Base-by-base conservation (phyloP, 352 stramenopile genomes). In the Phytophthora chlamydospora region DNA sequence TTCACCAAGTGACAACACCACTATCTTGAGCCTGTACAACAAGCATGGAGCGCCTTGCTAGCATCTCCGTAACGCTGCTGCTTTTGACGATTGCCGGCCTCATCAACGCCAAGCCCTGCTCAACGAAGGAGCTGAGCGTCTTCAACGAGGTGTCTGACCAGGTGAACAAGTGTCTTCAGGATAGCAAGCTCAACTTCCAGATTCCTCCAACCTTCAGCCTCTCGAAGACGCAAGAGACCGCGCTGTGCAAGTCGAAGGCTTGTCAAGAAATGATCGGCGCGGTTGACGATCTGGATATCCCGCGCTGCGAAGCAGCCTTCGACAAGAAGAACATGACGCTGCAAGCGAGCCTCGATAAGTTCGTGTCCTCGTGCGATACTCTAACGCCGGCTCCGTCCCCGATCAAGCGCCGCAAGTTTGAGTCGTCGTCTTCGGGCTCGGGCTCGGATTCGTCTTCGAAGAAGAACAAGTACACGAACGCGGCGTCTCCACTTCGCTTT, bases 211-310 rank as follows among this genome's bases (percentile, higher is more conserved):
- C 49, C 1, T 35, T 31, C 13, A 67, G 68, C 7, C 53, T 89
- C 3, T 48, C 68, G 7, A 68, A 62, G 44, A 32, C 56, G 0
- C 56, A 88, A 17, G 61, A 75, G 17, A 27, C 48, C 13, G 55
- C 59, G 11, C 44, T 91, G 16, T 90, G 77, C 43, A 70, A 72
- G 38, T 68, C 80, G 4, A 68, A 70, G 14, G 39, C 58, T 0
- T 90, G 81, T 45, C 72, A 82, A 40, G 46, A 65, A 1, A 79
- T 89, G 75, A 84, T 90, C 40, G 76, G 75, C 0, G 54, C 62
- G 9, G 57, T 89, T 9, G 78, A 89, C 57, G 81, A 89, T 48
- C 64, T 90, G 51, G 62, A 82, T 16, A 58, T 90, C 10, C 76
- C 78, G 14, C 69, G 47, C 13, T 90, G 81, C 43, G 81, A 88